Evolutionary conservation across 306 rosid genomes (phyloP).

Genomic region (Vicia faba): DNA sequence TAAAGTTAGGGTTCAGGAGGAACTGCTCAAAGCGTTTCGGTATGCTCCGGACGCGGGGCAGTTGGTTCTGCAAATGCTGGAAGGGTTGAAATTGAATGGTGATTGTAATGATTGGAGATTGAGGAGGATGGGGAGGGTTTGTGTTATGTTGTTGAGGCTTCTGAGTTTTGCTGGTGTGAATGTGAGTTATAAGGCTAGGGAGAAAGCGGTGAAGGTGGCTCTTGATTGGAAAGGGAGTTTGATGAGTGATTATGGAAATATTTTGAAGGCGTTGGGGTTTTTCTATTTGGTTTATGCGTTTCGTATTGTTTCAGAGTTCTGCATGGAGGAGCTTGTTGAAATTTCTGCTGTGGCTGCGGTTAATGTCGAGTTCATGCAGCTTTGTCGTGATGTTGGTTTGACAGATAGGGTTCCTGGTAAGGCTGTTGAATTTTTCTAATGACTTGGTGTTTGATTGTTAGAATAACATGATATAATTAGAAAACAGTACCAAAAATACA

Average conservation of each 20-base stretch:
- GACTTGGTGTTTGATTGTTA: constrained; percentile 18
- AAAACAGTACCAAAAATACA: too few relatives aligned
- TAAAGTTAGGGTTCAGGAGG: constrained; percentile 43
- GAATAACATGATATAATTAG: neutral
- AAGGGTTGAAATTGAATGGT: constrained; percentile 40
- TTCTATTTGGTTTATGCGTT: constrained; percentile 62
- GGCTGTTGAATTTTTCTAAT: constrained; percentile 17
- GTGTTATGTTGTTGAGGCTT: constrained; percentile 59
- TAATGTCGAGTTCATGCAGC: constrained; percentile 47
- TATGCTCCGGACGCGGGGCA: constrained; percentile 53
- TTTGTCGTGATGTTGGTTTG: constrained; percentile 52
- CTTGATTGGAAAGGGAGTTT: constrained; percentile 53
- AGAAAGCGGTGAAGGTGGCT: constrained; percentile 57
- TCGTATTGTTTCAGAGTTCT: constrained; percentile 54
- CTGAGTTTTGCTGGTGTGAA: constrained; percentile 44
- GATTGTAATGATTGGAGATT: constrained; percentile 37
- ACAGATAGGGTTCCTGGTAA: constrained; percentile 50
- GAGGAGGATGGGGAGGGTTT: constrained; percentile 47
- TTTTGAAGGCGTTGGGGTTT: constrained; percentile 56
- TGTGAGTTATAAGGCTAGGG: constrained; percentile 47
- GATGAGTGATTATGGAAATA: constrained; percentile 36
- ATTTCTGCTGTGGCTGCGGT: constrained; percentile 41
- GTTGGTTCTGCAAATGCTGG: constrained; percentile 65
- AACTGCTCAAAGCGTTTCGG: constrained; percentile 55
- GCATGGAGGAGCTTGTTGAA: constrained; percentile 61